Base-by-base conservation (phyloP, 192 early-diverging fungal species). In the Dimargaris cristalligena region DNA sequence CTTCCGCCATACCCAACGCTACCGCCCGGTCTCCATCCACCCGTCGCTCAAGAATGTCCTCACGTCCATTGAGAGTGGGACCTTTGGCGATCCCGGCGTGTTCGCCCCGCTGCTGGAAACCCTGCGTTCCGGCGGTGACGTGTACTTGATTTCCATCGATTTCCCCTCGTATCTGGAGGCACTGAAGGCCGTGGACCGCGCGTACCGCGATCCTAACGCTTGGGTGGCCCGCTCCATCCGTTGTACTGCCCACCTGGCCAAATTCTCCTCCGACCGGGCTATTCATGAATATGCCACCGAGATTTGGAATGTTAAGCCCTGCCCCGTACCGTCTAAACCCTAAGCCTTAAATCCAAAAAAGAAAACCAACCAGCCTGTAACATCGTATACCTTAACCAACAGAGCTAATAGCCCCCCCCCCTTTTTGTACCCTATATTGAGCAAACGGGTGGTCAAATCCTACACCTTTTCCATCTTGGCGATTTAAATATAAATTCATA, bases 151-250 rank as follows among this genome's bases (percentile, higher is more conserved):
- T 32, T 84, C 78, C 26, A 81, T 82, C 1, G 95, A 98, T 64
- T 98, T 98, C 71, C 74, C 75, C 3, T 79, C 87, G 29, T 97
- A 82, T 74, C 28, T 61, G 54, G 67, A 87, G 48, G 79, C 91
- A 2, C 84, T 89, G 69, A 75, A 80, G 47, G 67, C 76, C 8
- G 86, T 92, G 44, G 94, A 98, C 69, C 76, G 63, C n/a, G 83
- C 85, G 1, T 98, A 84, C 78, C 79, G 84, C 67, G 76, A 96
- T 73, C 78, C 79, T 62, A 67, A 78, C 16, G 78, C 74, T 49
- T 98, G 95, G 95, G 75, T 85, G 49, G 85, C 85, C 67, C 88
- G 86, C 72, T 89, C 84, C 57, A 95, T 98, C 62, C 74, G 81
- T 51, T 90, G 88, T 33, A 86, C 90, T 29, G 88, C 91, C 51